These are phyloP conservation scores for Aspergillus hortae DNA, from an alignment of 2,329 filamentous ascomycete genomes.

Conservation along the genomic window DNA sequence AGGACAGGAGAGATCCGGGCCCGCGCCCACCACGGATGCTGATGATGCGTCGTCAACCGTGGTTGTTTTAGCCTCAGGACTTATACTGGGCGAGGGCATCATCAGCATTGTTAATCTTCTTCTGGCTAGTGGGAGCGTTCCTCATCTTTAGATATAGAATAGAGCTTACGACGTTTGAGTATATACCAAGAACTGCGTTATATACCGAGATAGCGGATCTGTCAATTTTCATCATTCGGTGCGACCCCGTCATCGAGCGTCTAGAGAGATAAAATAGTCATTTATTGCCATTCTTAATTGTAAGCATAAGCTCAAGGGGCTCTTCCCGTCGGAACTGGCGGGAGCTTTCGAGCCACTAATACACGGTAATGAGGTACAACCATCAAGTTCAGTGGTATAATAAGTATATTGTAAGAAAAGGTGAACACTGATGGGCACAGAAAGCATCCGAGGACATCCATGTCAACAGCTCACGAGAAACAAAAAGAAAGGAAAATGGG, in stretches of 20 bases:
- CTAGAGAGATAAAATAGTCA: too few species aligned
- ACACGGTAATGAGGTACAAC: too few species aligned
- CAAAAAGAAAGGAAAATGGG: constrained; percentile 2
- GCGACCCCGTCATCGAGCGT: too few species aligned
- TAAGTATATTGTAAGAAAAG: constrained; percentile 2
- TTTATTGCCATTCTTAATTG: too few species aligned
- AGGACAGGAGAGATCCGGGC: constrained; percentile 40
- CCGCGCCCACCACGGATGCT: constrained; percentile 21
- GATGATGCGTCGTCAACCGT: constrained; percentile 57
- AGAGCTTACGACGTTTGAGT: too few species aligned
- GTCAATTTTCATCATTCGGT: too few species aligned
- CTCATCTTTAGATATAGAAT: constrained; percentile 57
- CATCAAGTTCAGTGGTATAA: neutral
- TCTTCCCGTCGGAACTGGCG: too few species aligned
- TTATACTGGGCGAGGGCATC: constrained; percentile 89
- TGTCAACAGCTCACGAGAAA: neutral
- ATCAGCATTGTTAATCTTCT: constrained; percentile 86
- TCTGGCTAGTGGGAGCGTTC: constrained; percentile 71
- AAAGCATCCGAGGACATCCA: constrained; percentile 2
- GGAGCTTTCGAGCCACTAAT: too few species aligned
- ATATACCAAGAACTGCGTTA: too few species aligned
- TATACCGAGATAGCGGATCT: too few species aligned
- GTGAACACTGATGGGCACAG: constrained; percentile 7
- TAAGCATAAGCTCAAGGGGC: too few species aligned
- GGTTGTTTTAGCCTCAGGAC: constrained; percentile 82